Conservation (phyloP, 805 yeast species). For the Starmerella floris region DNA sequence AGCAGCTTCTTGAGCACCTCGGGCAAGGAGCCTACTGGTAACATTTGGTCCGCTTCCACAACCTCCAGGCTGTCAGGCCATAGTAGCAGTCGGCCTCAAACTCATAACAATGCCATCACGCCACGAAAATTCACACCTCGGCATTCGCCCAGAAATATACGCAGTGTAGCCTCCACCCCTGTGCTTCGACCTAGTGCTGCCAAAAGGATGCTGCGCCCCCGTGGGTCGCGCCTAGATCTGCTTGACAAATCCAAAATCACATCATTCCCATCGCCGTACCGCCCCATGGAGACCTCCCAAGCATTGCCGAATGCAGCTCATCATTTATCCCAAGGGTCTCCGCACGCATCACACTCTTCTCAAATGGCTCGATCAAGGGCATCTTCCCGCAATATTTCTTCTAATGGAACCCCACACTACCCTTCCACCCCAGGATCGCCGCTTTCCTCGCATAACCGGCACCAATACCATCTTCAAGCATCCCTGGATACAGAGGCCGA, state of each 20-base stretch:
- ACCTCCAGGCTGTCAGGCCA: too few relatives aligned
- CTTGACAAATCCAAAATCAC: constrained; percentile 30
- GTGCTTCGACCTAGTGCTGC: constrained; percentile 5
- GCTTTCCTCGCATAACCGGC: background rate
- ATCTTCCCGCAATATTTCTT: too few relatives aligned
- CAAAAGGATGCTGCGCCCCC: constrained; percentile 10
- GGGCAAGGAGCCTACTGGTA: background rate
- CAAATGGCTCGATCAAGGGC: background rate
- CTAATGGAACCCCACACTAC: too few relatives aligned
- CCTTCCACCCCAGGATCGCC: background rate
- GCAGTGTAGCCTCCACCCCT: constrained; percentile 11
- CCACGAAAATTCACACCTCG: background rate
- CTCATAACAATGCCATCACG: background rate
- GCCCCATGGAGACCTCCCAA: background rate
- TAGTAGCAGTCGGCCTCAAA: background rate
- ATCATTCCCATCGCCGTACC: constrained; percentile 23
- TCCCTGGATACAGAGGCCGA: background rate
- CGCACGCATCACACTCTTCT: background rate
- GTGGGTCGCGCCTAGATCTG: constrained; percentile 30
- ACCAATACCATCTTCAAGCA: too few relatives aligned
- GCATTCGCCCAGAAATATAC: background rate
- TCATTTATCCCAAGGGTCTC: background rate
- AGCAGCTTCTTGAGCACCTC: background rate
- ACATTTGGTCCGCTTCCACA: too few relatives aligned
- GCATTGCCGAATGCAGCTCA: background rate